These are phyloP conservation scores for Penicillium polonicum DNA, from an alignment of 2,329 filamentous ascomycete genomes.

Conservation along the genomic window DNA sequence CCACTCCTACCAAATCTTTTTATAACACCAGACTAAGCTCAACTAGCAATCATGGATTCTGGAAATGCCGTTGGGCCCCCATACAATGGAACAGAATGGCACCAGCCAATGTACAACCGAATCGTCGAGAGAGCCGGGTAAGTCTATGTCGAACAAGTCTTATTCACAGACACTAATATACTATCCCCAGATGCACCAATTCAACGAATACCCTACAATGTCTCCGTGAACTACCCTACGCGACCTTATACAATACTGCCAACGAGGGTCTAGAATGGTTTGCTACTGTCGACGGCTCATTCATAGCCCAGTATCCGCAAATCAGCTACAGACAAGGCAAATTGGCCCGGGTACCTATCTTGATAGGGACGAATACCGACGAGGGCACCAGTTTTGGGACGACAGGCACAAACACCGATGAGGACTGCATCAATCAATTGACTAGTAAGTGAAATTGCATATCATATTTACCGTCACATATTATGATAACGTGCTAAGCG, in stretches of 20 bases:
- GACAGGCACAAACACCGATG: constrained; percentile 53
- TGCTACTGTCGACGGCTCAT: constrained; percentile 55
- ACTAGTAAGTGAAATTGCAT: constrained; percentile 16
- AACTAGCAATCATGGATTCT: constrained; percentile 33
- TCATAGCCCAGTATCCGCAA: constrained; percentile 55
- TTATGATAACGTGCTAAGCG: constrained; percentile 13
- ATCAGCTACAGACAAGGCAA: constrained; percentile 56
- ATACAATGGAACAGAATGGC: constrained; percentile 36
- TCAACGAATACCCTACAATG: constrained; percentile 30
- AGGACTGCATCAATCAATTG: constrained; percentile 48
- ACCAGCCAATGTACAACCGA: constrained; percentile 35
- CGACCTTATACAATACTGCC: constrained; percentile 24
- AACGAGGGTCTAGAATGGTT: constrained; percentile 34
- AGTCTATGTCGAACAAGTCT: neutral
- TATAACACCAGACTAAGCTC: neutral
- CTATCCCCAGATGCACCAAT: constrained; percentile 24
- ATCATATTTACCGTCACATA: neutral
- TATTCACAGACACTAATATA: neutral
- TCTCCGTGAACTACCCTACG: constrained; percentile 30
- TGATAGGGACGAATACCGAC: constrained; percentile 64
- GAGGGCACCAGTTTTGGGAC: constrained; percentile 61
- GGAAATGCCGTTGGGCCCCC: constrained; percentile 33
- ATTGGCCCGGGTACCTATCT: constrained; percentile 62
- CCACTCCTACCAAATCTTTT: neutral
- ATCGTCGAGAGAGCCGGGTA: constrained; percentile 30